Evolutionary conservation across 1,284 basidiomycete species (phyloP).

Genomic region (Stygiomarasmius scandens): DNA sequence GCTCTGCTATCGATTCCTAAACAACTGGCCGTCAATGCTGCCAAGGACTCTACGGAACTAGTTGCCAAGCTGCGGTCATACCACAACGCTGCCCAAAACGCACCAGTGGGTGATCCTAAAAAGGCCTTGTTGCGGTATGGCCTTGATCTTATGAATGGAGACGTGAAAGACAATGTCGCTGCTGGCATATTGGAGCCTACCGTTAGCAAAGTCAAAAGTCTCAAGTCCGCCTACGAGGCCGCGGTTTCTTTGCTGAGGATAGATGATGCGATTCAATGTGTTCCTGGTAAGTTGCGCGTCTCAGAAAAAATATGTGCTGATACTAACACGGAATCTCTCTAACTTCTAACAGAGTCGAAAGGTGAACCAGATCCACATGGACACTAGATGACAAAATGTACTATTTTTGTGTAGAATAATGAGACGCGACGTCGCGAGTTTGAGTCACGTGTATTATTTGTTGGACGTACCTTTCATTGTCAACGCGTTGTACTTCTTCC

Average conservation of each 20-base stretch:
- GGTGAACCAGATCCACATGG: constrained; percentile 67
- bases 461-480: not conserved
- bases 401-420: not conserved
- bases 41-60: constrained; percentile 97
- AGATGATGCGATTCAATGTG: constrained; percentile 90
- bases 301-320: constrained; percentile 3
- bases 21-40: constrained; percentile 96
- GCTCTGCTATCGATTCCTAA: constrained; percentile 96
- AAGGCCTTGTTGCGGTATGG: constrained; percentile 94
- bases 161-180: constrained; percentile 92
- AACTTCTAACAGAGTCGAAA: constrained; percentile 60
- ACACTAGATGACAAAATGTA: constrained; percentile 32
- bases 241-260: constrained; percentile 95
- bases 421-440: too few relatives aligned
- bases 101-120: constrained; percentile 90
- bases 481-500: not conserved
- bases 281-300: constrained; percentile 59
- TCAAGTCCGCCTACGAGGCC: constrained; percentile 97
- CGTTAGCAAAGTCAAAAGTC: constrained; percentile 93
- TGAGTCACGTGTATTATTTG: not conserved
- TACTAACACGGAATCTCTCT: constrained; percentile 26
- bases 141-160: constrained; percentile 91
- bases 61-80: constrained; percentile 97
- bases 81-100: constrained; percentile 96
- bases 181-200: constrained; percentile 97